Conservation (phyloP, 306 rosid genomes). For the Astragalus membranaceus region DNA sequence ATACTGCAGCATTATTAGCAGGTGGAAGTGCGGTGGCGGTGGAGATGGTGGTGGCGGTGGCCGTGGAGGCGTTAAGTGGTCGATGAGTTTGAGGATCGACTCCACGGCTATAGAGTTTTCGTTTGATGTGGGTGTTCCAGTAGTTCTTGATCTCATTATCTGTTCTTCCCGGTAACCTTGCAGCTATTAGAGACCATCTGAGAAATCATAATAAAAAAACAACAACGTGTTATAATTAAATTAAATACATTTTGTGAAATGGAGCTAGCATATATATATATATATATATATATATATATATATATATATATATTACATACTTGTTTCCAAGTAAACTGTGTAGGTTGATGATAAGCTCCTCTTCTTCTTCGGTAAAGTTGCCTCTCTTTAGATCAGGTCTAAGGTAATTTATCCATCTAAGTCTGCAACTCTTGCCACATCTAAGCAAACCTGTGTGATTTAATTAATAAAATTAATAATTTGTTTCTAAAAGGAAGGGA, state of each 20-base stretch:
- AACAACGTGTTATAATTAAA: too few species aligned
- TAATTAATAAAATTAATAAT: too few species aligned
- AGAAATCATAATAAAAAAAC: background rate
- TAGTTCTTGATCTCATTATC: slow-evolving; percentile 74
- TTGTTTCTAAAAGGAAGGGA: too few species aligned
- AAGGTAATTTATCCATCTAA: slow-evolving; percentile 68
- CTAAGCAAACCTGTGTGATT: slow-evolving; percentile 43
- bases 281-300: too few species aligned
- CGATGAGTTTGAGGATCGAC: slow-evolving; percentile 71
- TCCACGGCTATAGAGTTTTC: slow-evolving; percentile 64
- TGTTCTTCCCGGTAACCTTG: slow-evolving; percentile 63
- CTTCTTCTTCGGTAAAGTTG: slow-evolving; percentile 64
- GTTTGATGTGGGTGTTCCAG: slow-evolving; percentile 68
- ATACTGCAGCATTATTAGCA: background rate
- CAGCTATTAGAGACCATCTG: slow-evolving; percentile 77
- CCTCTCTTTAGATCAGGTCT: slow-evolving; percentile 78
- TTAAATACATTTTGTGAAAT: too few species aligned
- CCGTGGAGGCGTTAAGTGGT: slow-evolving; percentile 22
- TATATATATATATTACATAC: too few species aligned
- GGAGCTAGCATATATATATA: too few species aligned
- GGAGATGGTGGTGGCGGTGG: background rate
- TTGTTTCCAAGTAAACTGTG: slow-evolving; percentile 77
- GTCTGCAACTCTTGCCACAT: slow-evolving; percentile 76
- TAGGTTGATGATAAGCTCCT: slow-evolving; percentile 65
- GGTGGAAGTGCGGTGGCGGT: background rate